Evolutionary conservation across 169 alveolate species (phyloP), one percentile per base, ranked within the genome.

Genomic region (Plasmodium cynomolgi): DNA sequence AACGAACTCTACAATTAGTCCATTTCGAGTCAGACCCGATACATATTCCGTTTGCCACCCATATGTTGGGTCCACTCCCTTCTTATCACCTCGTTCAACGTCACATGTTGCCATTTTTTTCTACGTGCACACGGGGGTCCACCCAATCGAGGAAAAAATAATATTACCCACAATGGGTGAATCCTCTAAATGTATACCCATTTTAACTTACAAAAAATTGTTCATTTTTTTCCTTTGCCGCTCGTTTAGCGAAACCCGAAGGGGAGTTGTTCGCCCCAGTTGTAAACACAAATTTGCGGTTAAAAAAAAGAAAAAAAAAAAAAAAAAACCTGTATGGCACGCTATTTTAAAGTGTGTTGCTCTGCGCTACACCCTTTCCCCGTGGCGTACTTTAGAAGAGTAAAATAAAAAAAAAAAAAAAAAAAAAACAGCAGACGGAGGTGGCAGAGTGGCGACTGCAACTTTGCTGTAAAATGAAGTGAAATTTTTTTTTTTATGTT

Each of bases 251-350:
- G n/a, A 68, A 29, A 68, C 15, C 20, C 77, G 39, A 20, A 68
- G n/a, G 15, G n/a, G 77, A 68, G 77, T 26, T 68, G 77, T 80
- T 44, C 74, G 23, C 56, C 71, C n/a, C 84, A 41, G 33, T 41
- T 41, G 84, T 41, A 80, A 17, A 80, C 39, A 37, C 50, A 77
- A 9, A 6, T 77, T 29, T 77, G 54, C 84, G 50, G 13, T 13
- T 77, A 26, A 41, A 41, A 80, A 73, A 73, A 73, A 73, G 33
- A 73, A 73, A 73, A 73, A 79, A 79, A 39, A 39, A 77, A 33
- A 77, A 79, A 80, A 80, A 31, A 80, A n/a, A 33, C 34, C 47
- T 41, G 56, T 8, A n/a, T 44, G 56, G 77, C 31, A 68, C 15
- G 15, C 15, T 68, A 68, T 3, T 50, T 50, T 50, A 15, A 50